Evolutionary conservation across 768 basidiomycete species (phyloP), one percentile per base, ranked within the genome.

Genomic region (Calocybe gangraenosa): DNA sequence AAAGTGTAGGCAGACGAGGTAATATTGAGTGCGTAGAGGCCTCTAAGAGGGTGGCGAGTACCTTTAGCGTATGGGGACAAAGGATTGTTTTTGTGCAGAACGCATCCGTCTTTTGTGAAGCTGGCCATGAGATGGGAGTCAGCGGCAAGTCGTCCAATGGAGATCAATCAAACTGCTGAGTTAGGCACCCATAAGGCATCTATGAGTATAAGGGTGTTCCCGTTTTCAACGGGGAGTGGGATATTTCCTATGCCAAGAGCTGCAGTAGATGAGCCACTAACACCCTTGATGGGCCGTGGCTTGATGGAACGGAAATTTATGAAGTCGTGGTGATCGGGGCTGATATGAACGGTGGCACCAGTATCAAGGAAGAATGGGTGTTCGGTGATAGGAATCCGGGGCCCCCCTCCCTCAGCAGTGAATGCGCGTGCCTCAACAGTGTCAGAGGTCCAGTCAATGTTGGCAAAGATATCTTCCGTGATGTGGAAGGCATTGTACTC

Each of bases 261-360:
- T 7, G 32, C 15, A n/a, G 36, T 31, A 3, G 37, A 37, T 2
- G 37, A 37, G 13, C 37, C 37, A 8, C 39, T 13, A 9, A 40
- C 25, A 15, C 44, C 36, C 14, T 38, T 38, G 14, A 38, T n/a
- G 2, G 22, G n/a, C 11, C 21, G 14, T 2, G 44, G 3, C 3
- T 6, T 9, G 17, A 44, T 44, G 2, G 33, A 8, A 2, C 33
- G 7, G n/a, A 44, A 34, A 6, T n/a, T 44, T 2, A 36, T 17
- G 35, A 44, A 36, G 15, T 44, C 42, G 1, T 10, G 7, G 4
- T 14, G 2, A 7, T 15, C 13, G 3, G 42, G 44, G 6, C 22
- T 37, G 13, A 45, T 37, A 25, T 45, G 44, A n/a, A 45, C 25
- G 3, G 44, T 45, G 3, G 44, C 44, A 30, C 44, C 37, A n/a